These are phyloP conservation scores for Gossypium laxum DNA, from an alignment of 441 rosid species.

Conservation along the genomic window DNA sequence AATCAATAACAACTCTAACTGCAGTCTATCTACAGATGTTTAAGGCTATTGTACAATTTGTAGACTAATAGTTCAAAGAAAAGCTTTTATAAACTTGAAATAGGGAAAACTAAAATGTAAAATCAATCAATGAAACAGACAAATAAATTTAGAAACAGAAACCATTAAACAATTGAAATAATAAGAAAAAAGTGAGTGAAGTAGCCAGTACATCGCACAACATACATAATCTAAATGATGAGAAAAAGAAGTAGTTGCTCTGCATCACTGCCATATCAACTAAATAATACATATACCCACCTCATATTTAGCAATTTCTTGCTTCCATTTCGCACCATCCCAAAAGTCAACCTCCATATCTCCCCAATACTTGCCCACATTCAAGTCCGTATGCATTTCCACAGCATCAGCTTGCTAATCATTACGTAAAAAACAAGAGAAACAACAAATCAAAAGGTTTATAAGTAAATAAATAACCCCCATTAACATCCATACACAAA, in stretches of 20 bases:
- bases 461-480: background rate
- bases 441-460: background rate
- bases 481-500: background rate
- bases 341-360: slow-evolving; percentile 71
- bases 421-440: slow-evolving; percentile 3
- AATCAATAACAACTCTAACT: background rate
- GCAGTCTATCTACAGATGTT: background rate
- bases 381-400: slow-evolving; percentile 54
- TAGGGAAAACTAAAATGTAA: background rate
- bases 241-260: background rate
- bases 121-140: background rate
- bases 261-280: background rate
- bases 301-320: slow-evolving; percentile 50
- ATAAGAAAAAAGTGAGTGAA: background rate
- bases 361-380: slow-evolving; percentile 73
- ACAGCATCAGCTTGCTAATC: slow-evolving; percentile 56
- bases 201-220: background rate
- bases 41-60: background rate
- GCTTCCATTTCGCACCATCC: slow-evolving; percentile 48
- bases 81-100: background rate
- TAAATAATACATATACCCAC: slow-evolving; percentile 21
- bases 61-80: background rate
- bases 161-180: background rate
- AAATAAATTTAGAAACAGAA: background rate
- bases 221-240: background rate